These are phyloP conservation scores for Suillus alpinus DNA, from an alignment of 768 basidiomycete genomes.

Conservation along the genomic window DNA sequence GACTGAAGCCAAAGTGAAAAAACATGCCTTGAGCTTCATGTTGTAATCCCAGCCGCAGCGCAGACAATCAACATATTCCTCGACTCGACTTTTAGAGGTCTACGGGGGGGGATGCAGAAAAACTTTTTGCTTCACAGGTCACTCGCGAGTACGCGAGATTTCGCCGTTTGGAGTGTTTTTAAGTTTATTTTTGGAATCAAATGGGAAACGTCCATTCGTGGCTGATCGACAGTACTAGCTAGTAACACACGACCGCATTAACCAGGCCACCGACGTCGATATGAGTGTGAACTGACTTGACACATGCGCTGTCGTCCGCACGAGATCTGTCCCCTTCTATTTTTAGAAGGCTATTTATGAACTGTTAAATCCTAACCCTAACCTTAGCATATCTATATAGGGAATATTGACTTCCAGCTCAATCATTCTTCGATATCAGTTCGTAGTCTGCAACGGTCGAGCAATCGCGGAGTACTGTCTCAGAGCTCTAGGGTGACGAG, in stretches of 20 bases:
- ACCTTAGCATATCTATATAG: too few relatives aligned
- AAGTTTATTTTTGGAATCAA: neutral
- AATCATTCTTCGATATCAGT: too few relatives aligned
- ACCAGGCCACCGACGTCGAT: neutral
- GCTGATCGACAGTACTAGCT: neutral
- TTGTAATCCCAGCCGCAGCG: neutral
- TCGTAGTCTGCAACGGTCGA: too few relatives aligned
- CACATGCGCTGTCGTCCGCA: too few relatives aligned
- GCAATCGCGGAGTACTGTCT: too few relatives aligned
- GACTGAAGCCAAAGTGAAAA: constrained; percentile 8
- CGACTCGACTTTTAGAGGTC: neutral
- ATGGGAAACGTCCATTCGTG: neutral
- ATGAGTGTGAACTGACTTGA: too few relatives aligned
- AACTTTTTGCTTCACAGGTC: neutral
- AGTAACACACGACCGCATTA: neutral
- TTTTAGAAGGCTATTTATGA: too few relatives aligned
- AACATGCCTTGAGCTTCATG: constrained; percentile 11
- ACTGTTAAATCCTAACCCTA: too few relatives aligned
- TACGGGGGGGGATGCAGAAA: neutral
- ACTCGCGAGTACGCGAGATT: constrained; percentile 2
- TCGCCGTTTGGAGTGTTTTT: neutral
- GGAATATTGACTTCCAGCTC: too few relatives aligned
- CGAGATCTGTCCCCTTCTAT: neutral
- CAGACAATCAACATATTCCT: neutral
- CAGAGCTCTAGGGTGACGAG: too few relatives aligned